Conservation (phyloP, 495 filamentous ascomycete genomes). For the Rhizodiscina lignyota region DNA sequence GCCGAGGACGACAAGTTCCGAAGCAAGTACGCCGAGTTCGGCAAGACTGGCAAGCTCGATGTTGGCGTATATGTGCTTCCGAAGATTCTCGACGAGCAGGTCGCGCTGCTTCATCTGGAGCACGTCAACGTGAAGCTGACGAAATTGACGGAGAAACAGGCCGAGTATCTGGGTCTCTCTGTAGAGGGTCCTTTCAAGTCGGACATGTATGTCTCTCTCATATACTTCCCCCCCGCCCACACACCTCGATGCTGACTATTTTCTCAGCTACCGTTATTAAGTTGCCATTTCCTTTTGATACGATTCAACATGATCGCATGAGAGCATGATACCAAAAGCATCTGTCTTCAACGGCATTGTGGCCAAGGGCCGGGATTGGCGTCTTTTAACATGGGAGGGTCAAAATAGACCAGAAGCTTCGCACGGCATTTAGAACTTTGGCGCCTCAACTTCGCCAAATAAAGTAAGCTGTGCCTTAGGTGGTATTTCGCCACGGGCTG, state of each 20-base stretch:
- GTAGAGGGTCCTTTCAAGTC: constrained; percentile 86
- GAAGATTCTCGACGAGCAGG: constrained; percentile 97
- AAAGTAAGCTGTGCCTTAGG: no score
- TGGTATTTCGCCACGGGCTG: no score
- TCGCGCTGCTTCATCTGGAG: constrained; percentile 78
- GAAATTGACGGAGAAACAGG: constrained; percentile 66
- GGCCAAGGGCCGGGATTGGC: background rate
- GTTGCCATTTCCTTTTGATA: constrained; percentile 5
- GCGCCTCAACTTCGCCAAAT: no score
- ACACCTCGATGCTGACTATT: constrained; percentile 1
- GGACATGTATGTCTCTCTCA: constrained; percentile 49
- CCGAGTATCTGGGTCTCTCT: constrained; percentile 80
- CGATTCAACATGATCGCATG: constrained; percentile 49
- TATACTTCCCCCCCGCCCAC: background rate
- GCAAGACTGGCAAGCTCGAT: constrained; percentile 73
- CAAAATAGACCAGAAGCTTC: background rate
- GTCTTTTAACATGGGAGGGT: no score
- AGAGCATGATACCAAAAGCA: constrained; percentile 44
- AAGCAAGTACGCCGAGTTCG: constrained; percentile 91
- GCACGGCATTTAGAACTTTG: background rate
- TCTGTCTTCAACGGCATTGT: constrained; percentile 47
- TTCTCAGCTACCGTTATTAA: constrained; percentile 28
- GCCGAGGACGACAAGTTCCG: constrained; percentile 71
- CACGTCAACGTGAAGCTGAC: constrained; percentile 94
- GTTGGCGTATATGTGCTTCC: constrained; percentile 92